Percentiles rank a stretch among this genome's conserved stretches.
Evolutionary conservation across 805 yeast species (phyloP).

Genomic region (Suhomyces faveliae): DNA sequence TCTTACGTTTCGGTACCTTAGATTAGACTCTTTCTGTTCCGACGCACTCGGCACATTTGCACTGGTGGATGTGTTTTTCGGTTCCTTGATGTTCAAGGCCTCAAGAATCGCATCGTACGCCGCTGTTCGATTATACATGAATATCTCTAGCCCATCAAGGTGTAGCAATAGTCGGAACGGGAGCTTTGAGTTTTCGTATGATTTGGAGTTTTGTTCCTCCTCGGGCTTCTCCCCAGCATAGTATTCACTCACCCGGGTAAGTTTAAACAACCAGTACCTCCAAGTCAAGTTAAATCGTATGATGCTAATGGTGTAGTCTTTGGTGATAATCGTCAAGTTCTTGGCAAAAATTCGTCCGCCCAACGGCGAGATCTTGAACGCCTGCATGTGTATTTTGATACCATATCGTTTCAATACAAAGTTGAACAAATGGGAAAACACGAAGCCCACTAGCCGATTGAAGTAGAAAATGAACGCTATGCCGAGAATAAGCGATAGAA

Average conservation of each 20-base stretch:
- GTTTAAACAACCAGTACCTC: constrained; percentile 77
- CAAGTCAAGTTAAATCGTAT: constrained; percentile 78
- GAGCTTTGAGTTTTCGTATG: constrained; percentile 39
- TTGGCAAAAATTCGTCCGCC: constrained; percentile 83
- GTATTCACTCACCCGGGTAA: constrained; percentile 41
- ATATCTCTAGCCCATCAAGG: constrained; percentile 78
- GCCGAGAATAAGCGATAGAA: constrained; percentile 60
- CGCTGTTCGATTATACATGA: constrained; percentile 72
- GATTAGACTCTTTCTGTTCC: constrained; percentile 8
- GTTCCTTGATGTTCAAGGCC: constrained; percentile 21
- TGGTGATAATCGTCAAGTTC: constrained; percentile 70
- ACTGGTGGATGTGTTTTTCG: too few relatives aligned
- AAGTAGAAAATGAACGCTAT: constrained; percentile 71
- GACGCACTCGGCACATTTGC: too few relatives aligned
- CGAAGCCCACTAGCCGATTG: constrained; percentile 65
- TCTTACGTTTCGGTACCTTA: constrained; percentile 14
- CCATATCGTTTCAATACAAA: constrained; percentile 50
- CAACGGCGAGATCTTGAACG: constrained; percentile 71
- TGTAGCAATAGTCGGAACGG: constrained; percentile 58
- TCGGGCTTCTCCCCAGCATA: constrained; percentile 16
- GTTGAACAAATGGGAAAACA: constrained; percentile 51
- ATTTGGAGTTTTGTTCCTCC: constrained; percentile 3
- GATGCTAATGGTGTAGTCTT: constrained; percentile 67
- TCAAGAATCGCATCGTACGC: constrained; percentile 71
- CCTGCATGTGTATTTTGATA: constrained; percentile 63